A percentile compares a stretch with the other conserved stretches of the same genome.
Conservation (phyloP, 345 rosid species). For the Ceriops tagal region DNA sequence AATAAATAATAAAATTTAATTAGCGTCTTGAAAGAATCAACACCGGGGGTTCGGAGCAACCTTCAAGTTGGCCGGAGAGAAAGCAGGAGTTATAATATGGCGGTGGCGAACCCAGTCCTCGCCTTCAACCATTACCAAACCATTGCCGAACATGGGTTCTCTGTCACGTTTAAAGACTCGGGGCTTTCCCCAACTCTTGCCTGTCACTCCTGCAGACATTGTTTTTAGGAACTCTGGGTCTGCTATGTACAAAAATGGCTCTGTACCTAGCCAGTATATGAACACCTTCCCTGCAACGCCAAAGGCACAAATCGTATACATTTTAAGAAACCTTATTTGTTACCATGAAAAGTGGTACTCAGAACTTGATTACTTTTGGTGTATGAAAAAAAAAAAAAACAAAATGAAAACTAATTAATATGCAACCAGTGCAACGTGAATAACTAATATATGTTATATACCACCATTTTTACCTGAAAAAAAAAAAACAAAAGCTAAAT, state of each 20-base stretch:
- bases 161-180: slow-evolving; percentile 73
- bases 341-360: no score
- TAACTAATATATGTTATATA: no score
- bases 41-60: slow-evolving; percentile 19
- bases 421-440: no score
- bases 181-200: slow-evolving; percentile 97
- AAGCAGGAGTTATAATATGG: slow-evolving; percentile 82
- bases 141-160: slow-evolving; percentile 88
- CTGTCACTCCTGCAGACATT: slow-evolving; percentile 74
- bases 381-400: no score
- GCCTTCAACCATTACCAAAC: slow-evolving; percentile 83
- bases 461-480: no score
- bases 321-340: not conserved
- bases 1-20: no score
- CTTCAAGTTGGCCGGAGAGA: slow-evolving; percentile 75
- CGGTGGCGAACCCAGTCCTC: slow-evolving; percentile 92
- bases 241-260: slow-evolving; percentile 86
- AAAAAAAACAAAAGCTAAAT: no score
- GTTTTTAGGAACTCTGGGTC: slow-evolving; percentile 79
- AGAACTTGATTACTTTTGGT: no score
- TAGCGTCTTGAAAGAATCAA: no score
- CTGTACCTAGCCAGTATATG: slow-evolving; percentile 88
- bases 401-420: no score
- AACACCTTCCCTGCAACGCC: slow-evolving; percentile 73
- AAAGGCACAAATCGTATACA: not conserved